These are phyloP conservation scores for Paragyromitra xinjiangensis DNA, from an alignment of 495 filamentous ascomycete species.

Conservation along the genomic window DNA sequence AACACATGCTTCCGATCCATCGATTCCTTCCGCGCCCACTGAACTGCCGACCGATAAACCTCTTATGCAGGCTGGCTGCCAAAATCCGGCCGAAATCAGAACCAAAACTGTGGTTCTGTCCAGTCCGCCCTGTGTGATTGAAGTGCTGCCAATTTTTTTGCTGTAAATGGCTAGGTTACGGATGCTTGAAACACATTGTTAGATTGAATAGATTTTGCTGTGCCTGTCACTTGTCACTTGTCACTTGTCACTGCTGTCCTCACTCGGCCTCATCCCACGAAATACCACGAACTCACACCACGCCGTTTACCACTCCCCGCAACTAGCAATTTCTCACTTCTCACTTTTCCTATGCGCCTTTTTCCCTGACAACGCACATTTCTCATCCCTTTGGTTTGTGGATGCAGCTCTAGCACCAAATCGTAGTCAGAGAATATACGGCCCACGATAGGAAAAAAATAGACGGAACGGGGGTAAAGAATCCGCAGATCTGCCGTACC, in stretches of 20 bases:
- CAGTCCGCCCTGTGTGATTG: slow-evolving; percentile 17
- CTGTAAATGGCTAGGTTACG: slow-evolving; percentile 40
- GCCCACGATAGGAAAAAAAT: slow-evolving; percentile 19
- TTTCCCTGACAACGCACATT: slow-evolving; percentile 51
- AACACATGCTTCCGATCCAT: slow-evolving; percentile 46
- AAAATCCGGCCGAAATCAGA: slow-evolving; percentile 16
- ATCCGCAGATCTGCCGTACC: slow-evolving; percentile 53
- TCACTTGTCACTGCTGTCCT: slow-evolving; percentile 42
- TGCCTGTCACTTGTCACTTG: slow-evolving; percentile 39
- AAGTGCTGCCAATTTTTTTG: slow-evolving; percentile 19
- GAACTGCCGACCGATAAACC: slow-evolving; percentile 43
- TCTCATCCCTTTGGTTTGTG: slow-evolving; percentile 40
- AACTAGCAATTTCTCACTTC: slow-evolving; percentile 51
- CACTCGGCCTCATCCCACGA: slow-evolving; percentile 43
- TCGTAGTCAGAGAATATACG: slow-evolving; percentile 36
- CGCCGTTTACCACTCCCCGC: slow-evolving; percentile 33
- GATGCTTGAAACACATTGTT: slow-evolving; percentile 46
- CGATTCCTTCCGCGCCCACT: slow-evolving; percentile 47
- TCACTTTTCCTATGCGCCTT: slow-evolving; percentile 49
- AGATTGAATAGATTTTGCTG: slow-evolving; percentile 36
- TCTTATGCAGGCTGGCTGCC: slow-evolving; percentile 16
- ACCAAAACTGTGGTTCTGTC: slow-evolving; percentile 21
- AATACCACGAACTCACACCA: slow-evolving; percentile 42
- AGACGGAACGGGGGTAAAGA: slow-evolving; percentile 40
- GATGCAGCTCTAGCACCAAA: slow-evolving; percentile 24